Evolutionary conservation across 306 rosid genomes (phyloP).

Genomic region (Mimosa pudica): DNA sequence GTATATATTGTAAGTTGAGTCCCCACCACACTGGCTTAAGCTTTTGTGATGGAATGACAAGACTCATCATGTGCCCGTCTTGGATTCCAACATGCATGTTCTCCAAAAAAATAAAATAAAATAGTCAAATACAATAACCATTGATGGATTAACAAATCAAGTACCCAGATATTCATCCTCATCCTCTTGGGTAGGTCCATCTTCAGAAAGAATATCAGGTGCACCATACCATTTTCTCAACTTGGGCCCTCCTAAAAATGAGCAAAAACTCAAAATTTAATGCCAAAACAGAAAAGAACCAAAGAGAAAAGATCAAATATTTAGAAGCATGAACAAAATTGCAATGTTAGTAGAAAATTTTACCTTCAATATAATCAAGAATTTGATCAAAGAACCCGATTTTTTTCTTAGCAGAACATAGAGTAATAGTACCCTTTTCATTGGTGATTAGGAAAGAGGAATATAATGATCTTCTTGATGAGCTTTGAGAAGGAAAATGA

Average conservation of each 20-base stretch:
- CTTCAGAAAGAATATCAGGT: constrained; percentile 76
- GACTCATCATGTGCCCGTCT: no score
- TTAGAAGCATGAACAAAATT: neutral
- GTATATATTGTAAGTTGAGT: no score
- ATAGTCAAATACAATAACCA: no score
- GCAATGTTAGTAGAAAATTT: neutral
- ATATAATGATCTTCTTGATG: constrained; percentile 37
- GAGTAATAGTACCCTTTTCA: constrained; percentile 29
- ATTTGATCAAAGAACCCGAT: constrained; percentile 74
- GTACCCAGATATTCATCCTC: constrained; percentile 61
- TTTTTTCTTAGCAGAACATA: constrained; percentile 82
- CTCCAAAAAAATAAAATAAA: no score
- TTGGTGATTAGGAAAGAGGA: constrained; percentile 32
- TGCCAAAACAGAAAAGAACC: constrained; percentile 15
- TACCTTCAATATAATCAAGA: constrained; percentile 82
- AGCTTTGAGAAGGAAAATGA: constrained; percentile 33
- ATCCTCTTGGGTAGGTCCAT: constrained; percentile 51
- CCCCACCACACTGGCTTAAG: no score
- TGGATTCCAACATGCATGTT: no score
- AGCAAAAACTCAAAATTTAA: constrained; percentile 8
- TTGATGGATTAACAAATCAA: neutral
- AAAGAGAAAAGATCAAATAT: constrained; percentile 1
- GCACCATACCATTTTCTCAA: constrained; percentile 96
- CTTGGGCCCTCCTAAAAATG: constrained; percentile 77
- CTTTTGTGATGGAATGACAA: no score